Evolutionary conservation across 1,284 basidiomycete genomes (phyloP).

Genomic region (Ceratobasidium sp.): DNA sequence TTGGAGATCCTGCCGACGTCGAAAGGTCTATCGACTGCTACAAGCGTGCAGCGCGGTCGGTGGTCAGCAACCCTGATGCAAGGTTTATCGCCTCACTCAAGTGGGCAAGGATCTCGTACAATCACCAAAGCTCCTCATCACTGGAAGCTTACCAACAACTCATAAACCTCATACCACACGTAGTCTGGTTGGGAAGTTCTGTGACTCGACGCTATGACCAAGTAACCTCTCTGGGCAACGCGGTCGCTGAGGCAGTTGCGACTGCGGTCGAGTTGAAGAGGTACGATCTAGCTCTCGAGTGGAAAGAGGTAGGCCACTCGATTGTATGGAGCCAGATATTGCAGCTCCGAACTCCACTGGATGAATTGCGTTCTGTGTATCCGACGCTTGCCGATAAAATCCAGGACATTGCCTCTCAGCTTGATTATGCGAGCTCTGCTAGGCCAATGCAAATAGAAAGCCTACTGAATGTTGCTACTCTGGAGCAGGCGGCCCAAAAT

Average conservation of each 20-base stretch:
- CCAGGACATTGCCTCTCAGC: not conserved
- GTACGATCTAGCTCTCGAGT: conserved; percentile 15
- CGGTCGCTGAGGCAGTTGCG: not conserved
- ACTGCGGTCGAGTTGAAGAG: not conserved
- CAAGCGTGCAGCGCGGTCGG: not conserved
- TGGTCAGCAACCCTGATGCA: not conserved
- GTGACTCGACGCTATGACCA: not conserved
- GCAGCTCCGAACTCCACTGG: conserved; percentile 5
- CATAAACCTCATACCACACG: conserved; percentile 3
- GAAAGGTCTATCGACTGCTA: not conserved
- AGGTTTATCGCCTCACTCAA: not conserved
- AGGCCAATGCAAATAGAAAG: not conserved
- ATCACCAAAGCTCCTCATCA: not conserved
- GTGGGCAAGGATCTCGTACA: not conserved
- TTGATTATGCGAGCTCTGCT: conserved; percentile 8
- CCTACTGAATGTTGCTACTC: not conserved
- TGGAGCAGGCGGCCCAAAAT: not conserved
- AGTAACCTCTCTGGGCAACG: not conserved
- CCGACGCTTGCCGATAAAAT: conserved; percentile 5
- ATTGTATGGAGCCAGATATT: conserved; percentile 13
- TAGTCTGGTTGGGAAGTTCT: not conserved
- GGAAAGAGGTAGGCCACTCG: conserved; percentile 14
- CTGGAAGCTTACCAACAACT: not conserved
- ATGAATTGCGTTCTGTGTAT: not conserved
- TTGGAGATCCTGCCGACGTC: not conserved